Base-by-base conservation (phyloP, 1,284 basidiomycete species). In the Puccinia hordei region DNA sequence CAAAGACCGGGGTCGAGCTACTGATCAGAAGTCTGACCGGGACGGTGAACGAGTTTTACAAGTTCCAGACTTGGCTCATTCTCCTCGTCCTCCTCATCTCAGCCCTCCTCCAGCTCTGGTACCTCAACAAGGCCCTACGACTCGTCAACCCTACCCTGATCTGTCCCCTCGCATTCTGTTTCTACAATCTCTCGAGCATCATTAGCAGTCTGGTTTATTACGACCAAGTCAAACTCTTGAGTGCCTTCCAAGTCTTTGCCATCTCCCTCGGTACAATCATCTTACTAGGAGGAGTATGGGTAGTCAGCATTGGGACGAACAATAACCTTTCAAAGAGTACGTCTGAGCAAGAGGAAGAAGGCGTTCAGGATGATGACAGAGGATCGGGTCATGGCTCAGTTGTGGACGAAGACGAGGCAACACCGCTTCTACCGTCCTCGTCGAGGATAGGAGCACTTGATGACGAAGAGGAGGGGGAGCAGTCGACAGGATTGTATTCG, bases 131-230 rank as follows among this genome's bases (percentile, higher is more conserved):
- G 85, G 91, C 91, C 13, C 87, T 98, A 73, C 89, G 92, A 53
- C 88, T 95, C 57, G 92, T 92, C 10, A 90, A 92, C 83, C 95
- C 95, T 0, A 95, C 93, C 0, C 87, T 97, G 71, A 92, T 98
- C 61, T 97, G 94, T 86, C 95, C 95, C 35, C 89, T 95, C 83
- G 94, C 95, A 1, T 98, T 98, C 86, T 97, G 94, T 86, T 94
- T 95, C 86, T 98, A 97, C 87, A 98, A 97, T 84, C 86, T 95
- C 10, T 93, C 93, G 6, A 94, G 93, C 17, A 95, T 96, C 84
- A 88, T 94, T 68, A 82, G 81, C 82, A 92, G 92, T 1, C 89
- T 97, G 53, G 90, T 97, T 71, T 98, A 96, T 86, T 98, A 94
- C 85, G 89, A 96, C 86, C 94, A 98, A 85, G 90, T 95, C 83